These are phyloP conservation scores for Strobilomyces confusus DNA, from an alignment of 768 basidiomycete species.

Conservation along the genomic window DNA sequence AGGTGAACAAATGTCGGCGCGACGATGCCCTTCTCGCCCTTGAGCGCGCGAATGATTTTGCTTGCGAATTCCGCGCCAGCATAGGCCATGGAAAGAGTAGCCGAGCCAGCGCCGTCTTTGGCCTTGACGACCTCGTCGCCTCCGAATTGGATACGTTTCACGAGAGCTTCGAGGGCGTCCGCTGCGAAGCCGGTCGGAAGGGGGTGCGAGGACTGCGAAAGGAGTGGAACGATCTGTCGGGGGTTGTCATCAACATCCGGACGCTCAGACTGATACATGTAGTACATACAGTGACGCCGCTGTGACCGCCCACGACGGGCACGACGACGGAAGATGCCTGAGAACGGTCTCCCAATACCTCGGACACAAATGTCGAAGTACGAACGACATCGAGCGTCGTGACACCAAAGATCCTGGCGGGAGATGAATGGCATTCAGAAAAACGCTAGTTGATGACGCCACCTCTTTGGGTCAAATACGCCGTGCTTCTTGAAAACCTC, in stretches of 20 bases:
- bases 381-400: constrained; percentile 98
- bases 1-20: constrained; percentile 84
- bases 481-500: constrained; percentile 93
- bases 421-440: background rate
- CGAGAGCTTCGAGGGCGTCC: constrained; percentile 52
- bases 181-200: constrained; percentile 56
- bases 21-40: constrained; percentile 84
- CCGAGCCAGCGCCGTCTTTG: constrained; percentile 87
- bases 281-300: constrained; percentile 73
- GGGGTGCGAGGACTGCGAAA: constrained; percentile 83
- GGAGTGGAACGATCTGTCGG: constrained; percentile 80
- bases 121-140: constrained; percentile 99
- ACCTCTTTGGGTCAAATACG: constrained; percentile 92
- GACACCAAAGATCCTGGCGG: constrained; percentile 85
- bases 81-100: constrained; percentile 96
- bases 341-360: constrained; percentile 63
- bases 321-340: constrained; percentile 62
- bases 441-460: constrained; percentile 19
- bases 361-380: constrained; percentile 92
- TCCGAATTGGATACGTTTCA: constrained; percentile 89
- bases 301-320: constrained; percentile 94
- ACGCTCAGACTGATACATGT: background rate
- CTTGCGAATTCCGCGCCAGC: constrained; percentile 87
- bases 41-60: constrained; percentile 79
- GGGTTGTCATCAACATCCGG: constrained; percentile 5